Evolutionary conservation across 2,329 filamentous ascomycete genomes (phyloP), one percentile per base, ranked within the genome.

Genomic region (Dothiorella sarmentorum): DNA sequence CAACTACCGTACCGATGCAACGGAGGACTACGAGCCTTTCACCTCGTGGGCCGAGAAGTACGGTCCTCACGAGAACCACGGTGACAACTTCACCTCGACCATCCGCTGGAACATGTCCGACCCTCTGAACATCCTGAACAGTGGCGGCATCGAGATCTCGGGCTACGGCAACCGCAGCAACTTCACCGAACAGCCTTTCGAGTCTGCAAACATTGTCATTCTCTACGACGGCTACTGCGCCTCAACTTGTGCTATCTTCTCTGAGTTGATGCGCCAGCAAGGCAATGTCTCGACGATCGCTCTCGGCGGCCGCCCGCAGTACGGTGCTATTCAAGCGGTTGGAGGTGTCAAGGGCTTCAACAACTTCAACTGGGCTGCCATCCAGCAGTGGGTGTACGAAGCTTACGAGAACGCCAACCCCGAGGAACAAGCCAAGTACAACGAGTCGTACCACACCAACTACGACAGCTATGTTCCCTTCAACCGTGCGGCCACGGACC

Each of bases 181-280:
- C 44, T 84, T 78, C 75, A 83, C 81, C 62, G 18, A 61, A 56
- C 61, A 74, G 52, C 82, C 80, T 3, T 87, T 86, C 67, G 73
- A 74, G 9, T 70, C 83, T 3, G 80, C 85, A 42, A 70, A 75
- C 62, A 72, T 75, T 27, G 74, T 84, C 49, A 66, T 84, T 24
- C 68, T 85, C n/a, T 79, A 80, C 53, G 83, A 85, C 64, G 83
- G 82, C 31, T 77, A 80, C 63, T 86, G 83, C 67, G 79, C 79
- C 20, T 84, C 81, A 0, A 82, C 82, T 2, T 86, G 83, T 70
- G 78, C 81, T 3, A 72, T 84, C 3, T 83, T 84, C 61, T 76
- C 77, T 10, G 80, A 85, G 62, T 76, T 85, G 63, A 72, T 85
- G 64, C 77, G 77, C 22, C 69, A 76, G 24, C 75, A 82, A 60